Evolutionary conservation across 2,329 filamentous ascomycete genomes (phyloP).

Genomic region (Colletotrichum melonis): DNA sequence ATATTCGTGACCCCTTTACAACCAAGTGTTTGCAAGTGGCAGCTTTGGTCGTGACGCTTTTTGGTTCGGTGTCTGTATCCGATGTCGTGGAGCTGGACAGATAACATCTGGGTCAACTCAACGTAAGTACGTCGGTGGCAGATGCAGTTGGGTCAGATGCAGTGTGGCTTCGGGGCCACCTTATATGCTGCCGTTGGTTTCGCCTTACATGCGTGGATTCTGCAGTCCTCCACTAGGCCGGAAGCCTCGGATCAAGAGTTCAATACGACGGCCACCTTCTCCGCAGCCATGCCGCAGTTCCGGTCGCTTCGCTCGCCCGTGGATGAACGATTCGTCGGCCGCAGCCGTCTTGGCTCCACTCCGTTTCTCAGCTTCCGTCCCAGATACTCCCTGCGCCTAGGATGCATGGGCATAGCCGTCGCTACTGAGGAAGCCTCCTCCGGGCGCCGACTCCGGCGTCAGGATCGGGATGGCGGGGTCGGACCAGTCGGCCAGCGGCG

Average conservation of each 20-base stretch:
- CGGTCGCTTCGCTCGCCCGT: neutral
- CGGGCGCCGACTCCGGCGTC: conserved; percentile 15
- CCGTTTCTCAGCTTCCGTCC: neutral
- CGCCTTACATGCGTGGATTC: neutral
- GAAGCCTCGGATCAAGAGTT: neutral
- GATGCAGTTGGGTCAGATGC: conserved; percentile 7
- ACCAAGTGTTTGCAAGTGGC: neutral
- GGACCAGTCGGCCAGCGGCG: neutral
- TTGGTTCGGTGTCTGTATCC: neutral
- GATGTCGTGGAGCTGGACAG: neutral
- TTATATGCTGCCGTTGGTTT: conserved; percentile 6
- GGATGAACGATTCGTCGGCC: neutral
- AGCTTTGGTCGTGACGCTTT: too few species aligned
- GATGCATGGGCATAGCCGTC: conserved; percentile 19
- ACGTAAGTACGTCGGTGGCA: neutral
- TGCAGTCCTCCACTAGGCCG: conserved; percentile 14
- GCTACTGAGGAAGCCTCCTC: neutral
- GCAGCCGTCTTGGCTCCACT: conserved; percentile 9
- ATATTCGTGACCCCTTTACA: too few species aligned
- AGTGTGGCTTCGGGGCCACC: conserved; percentile 1
- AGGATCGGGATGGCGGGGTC: conserved; percentile 18
- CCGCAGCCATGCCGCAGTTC: neutral
- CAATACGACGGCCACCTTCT: neutral
- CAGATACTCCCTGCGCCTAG: neutral
- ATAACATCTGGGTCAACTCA: neutral